These are phyloP conservation scores for Phragmites australis DNA, from an alignment of 176 grass and related monocot genomes.

Conservation along the genomic window DNA sequence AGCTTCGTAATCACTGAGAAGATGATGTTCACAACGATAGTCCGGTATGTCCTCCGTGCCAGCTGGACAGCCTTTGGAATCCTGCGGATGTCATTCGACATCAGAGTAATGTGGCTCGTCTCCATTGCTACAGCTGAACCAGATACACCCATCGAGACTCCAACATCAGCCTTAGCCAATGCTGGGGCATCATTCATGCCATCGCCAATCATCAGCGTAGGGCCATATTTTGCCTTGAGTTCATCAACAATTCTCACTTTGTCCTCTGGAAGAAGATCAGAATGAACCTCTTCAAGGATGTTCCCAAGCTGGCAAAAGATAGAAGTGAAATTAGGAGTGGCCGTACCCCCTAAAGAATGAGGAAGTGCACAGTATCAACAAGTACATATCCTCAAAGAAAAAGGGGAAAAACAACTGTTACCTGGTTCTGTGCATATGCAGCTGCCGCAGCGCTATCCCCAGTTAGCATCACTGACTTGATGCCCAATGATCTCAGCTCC, in stretches of 20 bases:
- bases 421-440: slow-evolving; percentile 79
- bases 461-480: slow-evolving; percentile 90
- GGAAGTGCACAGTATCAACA: not conserved
- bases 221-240: slow-evolving; percentile 65
- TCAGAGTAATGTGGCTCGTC: slow-evolving; percentile 90
- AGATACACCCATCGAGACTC: slow-evolving; percentile 95
- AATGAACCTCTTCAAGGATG: slow-evolving; percentile 62
- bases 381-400: not conserved
- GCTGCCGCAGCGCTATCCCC: slow-evolving; percentile 77
- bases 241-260: slow-evolving; percentile 81
- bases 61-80: slow-evolving; percentile 73
- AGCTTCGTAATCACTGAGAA: slow-evolving; percentile 79
- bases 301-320: slow-evolving; percentile 60
- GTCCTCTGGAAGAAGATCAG: slow-evolving; percentile 86
- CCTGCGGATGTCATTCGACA: slow-evolving; percentile 92
- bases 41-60: slow-evolving; percentile 68
- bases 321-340: not conserved
- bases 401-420: too few species aligned
- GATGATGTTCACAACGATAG: slow-evolving; percentile 71
- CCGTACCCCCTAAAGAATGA: not conserved
- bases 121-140: slow-evolving; percentile 94
- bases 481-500: slow-evolving; percentile 74
- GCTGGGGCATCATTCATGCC: slow-evolving; percentile 98
- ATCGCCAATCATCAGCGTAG: slow-evolving; percentile 85
- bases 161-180: slow-evolving; percentile 79